phyloP scores from a whole-genome alignment of 805 yeast species.

The Lachancea nothofagi region DNA sequence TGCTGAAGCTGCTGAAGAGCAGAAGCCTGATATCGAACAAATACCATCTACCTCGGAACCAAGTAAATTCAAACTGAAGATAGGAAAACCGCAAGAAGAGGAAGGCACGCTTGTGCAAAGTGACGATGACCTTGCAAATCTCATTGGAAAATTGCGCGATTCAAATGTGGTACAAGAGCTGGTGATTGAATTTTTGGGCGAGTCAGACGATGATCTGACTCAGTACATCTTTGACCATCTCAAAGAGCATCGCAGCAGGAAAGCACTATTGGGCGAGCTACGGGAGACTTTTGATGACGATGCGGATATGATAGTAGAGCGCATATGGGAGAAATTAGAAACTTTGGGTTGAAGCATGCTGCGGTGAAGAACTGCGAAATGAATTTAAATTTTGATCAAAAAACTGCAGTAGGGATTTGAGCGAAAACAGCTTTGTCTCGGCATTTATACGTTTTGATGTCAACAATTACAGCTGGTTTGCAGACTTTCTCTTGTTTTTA shows the following conservation, averaged over 20 bases:
- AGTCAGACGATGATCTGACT: slow-evolving; percentile 30
- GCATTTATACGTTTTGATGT: too few relatives aligned
- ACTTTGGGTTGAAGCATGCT: background rate
- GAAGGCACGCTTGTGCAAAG: background rate
- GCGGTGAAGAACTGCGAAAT: too few relatives aligned
- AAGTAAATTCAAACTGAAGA: slow-evolving; percentile 25
- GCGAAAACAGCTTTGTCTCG: too few relatives aligned
- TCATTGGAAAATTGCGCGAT: slow-evolving; percentile 16
- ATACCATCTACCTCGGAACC: background rate
- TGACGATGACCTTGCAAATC: slow-evolving; percentile 14
- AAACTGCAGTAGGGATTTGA: too few relatives aligned
- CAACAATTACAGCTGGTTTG: too few relatives aligned
- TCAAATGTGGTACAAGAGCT: slow-evolving; percentile 26
- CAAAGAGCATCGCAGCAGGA: slow-evolving; percentile 20
- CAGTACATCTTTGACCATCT: slow-evolving; percentile 30
- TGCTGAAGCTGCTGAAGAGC: background rate
- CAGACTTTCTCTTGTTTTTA: too few relatives aligned
- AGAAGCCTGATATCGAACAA: background rate
- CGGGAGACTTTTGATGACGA: slow-evolving; percentile 33
- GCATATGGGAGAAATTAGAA: slow-evolving; percentile 23
- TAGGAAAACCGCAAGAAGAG: slow-evolving; percentile 16
- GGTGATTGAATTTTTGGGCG: slow-evolving; percentile 31
- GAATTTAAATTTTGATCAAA: too few relatives aligned
- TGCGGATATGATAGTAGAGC: slow-evolving; percentile 23
- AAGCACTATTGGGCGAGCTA: slow-evolving; percentile 23